These are phyloP conservation scores for Phytophthora sansomeana DNA, from an alignment of 352 stramenopile species.

Conservation along the genomic window DNA sequence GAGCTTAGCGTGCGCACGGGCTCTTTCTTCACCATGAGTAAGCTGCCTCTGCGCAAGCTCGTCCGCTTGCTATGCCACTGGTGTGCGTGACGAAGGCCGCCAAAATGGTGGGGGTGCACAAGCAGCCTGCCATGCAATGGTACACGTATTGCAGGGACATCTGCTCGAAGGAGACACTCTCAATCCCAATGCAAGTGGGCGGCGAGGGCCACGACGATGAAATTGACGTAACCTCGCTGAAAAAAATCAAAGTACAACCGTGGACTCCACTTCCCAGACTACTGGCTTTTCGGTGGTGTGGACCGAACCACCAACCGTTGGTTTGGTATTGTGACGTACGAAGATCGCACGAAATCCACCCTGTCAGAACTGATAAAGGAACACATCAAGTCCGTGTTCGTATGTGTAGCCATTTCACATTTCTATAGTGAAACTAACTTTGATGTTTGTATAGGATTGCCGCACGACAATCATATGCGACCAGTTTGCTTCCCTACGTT, in stretches of 20 bases:
- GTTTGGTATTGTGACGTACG: conserved; percentile 10
- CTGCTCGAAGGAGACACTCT: conserved; percentile 4
- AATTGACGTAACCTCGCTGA: not conserved
- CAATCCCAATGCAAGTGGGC: conserved; percentile 7
- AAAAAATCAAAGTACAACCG: conserved; percentile 12
- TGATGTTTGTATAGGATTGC: no score
- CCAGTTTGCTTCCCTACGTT: no score
- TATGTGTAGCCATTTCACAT: no score
- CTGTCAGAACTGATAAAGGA: not conserved
- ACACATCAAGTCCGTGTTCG: not conserved
- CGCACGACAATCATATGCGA: no score
- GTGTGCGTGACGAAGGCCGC: not conserved
- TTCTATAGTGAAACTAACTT: no score
- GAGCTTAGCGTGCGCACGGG: not conserved
- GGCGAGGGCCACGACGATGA: not conserved
- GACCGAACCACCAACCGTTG: conserved; percentile 1
- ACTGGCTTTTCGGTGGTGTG: conserved; percentile 7
- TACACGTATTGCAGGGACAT: conserved; percentile 9
- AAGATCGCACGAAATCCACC: conserved; percentile 2
- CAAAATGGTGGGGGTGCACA: not conserved
- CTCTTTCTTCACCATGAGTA: not conserved
- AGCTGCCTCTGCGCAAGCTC: not conserved
- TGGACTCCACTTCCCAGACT: not conserved
- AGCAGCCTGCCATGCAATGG: conserved; percentile 1
- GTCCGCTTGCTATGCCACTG: not conserved